These are phyloP conservation scores for Nemania sp. DNA, from an alignment of 2,329 filamentous ascomycete genomes.

Conservation along the genomic window DNA sequence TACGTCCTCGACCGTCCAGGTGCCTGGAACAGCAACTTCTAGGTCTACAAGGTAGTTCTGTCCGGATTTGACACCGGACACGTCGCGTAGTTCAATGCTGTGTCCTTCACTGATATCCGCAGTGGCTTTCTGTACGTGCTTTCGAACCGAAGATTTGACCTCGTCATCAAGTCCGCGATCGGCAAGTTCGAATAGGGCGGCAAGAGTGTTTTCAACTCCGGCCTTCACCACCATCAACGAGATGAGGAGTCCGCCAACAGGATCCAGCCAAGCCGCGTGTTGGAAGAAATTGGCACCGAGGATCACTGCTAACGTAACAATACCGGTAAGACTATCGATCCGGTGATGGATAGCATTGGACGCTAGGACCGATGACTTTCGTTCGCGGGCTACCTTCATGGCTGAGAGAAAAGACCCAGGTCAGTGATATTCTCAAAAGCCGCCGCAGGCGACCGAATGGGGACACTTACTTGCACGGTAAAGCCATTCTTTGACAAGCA, in stretches of 20 bases:
- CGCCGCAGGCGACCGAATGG: background rate
- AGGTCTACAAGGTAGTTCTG: constrained; percentile 95
- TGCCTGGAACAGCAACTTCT: constrained; percentile 77
- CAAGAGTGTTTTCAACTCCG: constrained; percentile 81
- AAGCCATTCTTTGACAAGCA: constrained; percentile 93
- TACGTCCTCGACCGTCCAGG: constrained; percentile 75
- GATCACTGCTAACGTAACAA: constrained; percentile 89
- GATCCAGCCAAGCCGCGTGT: constrained; percentile 90
- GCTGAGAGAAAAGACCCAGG: constrained; percentile 54
- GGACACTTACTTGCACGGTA: constrained; percentile 87
- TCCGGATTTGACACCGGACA: constrained; percentile 91
- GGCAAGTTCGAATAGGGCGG: constrained; percentile 85
- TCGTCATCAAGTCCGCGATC: constrained; percentile 88
- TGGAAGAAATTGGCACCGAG: constrained; percentile 84
- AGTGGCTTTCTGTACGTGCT: constrained; percentile 66
- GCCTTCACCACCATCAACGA: constrained; percentile 92
- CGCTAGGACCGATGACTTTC: constrained; percentile 92
- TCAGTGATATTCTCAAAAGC: constrained; percentile 32
- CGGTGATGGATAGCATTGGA: constrained; percentile 97
- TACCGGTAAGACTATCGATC: constrained; percentile 91
- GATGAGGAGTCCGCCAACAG: constrained; percentile 89
- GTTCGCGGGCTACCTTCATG: constrained; percentile 92
- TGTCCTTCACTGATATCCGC: constrained; percentile 56
- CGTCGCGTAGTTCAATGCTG: constrained; percentile 71
- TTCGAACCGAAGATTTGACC: constrained; percentile 72